Conservation (phyloP, 2,329 filamentous ascomycete genomes). For the Botrytis fabae region DNA sequence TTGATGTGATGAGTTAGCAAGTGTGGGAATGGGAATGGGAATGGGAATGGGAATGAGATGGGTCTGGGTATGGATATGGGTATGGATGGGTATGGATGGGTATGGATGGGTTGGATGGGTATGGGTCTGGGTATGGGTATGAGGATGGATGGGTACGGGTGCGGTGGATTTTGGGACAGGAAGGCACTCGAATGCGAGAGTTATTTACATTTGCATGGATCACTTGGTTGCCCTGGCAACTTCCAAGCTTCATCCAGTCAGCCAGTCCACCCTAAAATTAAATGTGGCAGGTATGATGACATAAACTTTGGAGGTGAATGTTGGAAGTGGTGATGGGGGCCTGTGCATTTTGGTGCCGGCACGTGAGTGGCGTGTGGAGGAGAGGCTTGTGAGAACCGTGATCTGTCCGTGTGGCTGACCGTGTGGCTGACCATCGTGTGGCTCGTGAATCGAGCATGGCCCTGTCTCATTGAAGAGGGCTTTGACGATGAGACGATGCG, state of each 20-base stretch:
- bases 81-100: not conserved
- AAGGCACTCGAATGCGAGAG: not conserved
- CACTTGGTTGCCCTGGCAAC: constrained; percentile 5
- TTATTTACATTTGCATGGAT: constrained; percentile 23
- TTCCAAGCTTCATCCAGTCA: not conserved
- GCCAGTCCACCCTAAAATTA: not conserved
- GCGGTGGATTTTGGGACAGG: not conserved
- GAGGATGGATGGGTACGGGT: not conserved
- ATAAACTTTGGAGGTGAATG: not conserved
- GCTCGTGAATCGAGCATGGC: not conserved
- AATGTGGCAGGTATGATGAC: constrained; percentile 14
- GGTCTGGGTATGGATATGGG: not conserved
- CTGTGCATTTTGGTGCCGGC: not conserved
- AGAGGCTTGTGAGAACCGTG: too few relatives aligned
- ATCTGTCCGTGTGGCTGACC: too few relatives aligned
- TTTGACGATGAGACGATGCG: not conserved
- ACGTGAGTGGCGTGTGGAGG: too few relatives aligned
- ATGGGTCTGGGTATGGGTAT: not conserved
- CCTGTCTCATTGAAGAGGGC: not conserved
- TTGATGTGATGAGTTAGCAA: not conserved
- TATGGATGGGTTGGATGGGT: not conserved
- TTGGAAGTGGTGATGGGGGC: not conserved
- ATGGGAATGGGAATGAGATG: not conserved
- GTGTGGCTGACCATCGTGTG: not conserved
- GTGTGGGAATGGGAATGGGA: not conserved